A percentile compares a stretch with the other conserved stretches of the same genome.
Conservation (phyloP, 2,329 filamentous ascomycete genomes). For the Colletotrichum incanum region DNA sequence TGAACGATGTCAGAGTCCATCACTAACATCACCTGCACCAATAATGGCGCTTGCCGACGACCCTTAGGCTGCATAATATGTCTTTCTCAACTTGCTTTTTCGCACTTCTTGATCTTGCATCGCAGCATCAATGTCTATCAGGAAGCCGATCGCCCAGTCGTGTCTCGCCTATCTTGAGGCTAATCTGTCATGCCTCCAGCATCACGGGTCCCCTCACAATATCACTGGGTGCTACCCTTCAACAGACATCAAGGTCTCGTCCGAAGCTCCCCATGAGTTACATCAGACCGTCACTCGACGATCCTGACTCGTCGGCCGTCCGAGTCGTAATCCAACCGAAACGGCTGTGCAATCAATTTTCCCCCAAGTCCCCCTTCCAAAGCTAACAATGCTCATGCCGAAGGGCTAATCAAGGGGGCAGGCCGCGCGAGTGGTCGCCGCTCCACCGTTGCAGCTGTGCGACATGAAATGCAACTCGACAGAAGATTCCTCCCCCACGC, state of each 20-base stretch:
- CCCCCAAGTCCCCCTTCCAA: not conserved
- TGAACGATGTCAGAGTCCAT: not conserved
- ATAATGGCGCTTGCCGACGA: not conserved
- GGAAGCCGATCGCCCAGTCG: not conserved
- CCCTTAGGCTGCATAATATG: not conserved
- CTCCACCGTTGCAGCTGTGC: constrained; percentile 36
- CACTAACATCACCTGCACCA: not conserved
- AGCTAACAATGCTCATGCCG: constrained; percentile 18
- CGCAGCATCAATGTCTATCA: not conserved
- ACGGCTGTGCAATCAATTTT: constrained; percentile 10
- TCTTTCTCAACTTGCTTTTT: constrained; percentile 4
- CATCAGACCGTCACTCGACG: constrained; percentile 28
- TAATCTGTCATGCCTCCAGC: not conserved
- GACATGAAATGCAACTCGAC: constrained; percentile 29
- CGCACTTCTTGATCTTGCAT: constrained; percentile 8
- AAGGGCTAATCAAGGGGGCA: constrained; percentile 9
- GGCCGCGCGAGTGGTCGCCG: constrained; percentile 36
- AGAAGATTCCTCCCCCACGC: constrained; percentile 32
- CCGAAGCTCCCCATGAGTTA: constrained; percentile 7
- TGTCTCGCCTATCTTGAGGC: constrained; percentile 11
- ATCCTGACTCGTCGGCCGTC: constrained; percentile 19
- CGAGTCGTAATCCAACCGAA: constrained; percentile 5
- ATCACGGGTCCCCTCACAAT: constrained; percentile 3
- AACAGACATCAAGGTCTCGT: not conserved
- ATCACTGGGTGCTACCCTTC: constrained; percentile 8